Conservation (phyloP, 208 protist genomes). For the Perkinsela sp. region DNA sequence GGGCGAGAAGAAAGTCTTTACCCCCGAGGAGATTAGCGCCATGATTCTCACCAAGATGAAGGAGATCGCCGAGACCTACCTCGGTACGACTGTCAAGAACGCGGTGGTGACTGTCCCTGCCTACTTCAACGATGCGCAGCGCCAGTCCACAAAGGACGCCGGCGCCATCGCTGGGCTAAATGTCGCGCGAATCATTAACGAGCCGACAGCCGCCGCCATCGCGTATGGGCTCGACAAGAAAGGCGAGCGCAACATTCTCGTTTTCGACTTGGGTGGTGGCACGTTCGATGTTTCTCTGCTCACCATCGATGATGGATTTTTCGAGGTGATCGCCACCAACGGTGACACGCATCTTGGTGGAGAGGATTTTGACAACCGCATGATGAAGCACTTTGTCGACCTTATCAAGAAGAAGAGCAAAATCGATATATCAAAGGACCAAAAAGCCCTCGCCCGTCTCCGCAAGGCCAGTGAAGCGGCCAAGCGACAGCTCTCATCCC, state of each 20-base stretch:
- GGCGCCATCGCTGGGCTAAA: conserved; percentile 68
- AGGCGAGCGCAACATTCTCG: conserved; percentile 63
- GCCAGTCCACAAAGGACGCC: conserved; percentile 76
- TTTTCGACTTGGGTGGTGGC: conserved; percentile 82
- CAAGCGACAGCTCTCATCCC: conserved; percentile 43
- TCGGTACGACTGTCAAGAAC: conserved; percentile 33
- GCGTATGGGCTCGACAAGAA: conserved; percentile 70
- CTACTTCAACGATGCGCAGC: conserved; percentile 78
- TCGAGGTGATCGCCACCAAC: conserved; percentile 73
- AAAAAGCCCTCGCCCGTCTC: conserved; percentile 19
- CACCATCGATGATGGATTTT: conserved; percentile 72
- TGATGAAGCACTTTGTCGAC: conserved; percentile 16
- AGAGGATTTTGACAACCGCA: conserved; percentile 79
- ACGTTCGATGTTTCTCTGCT: conserved; percentile 86
- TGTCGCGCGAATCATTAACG: conserved; percentile 79
- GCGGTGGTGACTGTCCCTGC: conserved; percentile 72
- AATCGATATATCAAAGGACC: conserved; percentile 18
- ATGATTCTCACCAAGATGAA: conserved; percentile 92
- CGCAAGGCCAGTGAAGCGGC: conserved; percentile 25
- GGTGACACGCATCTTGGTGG: conserved; percentile 89
- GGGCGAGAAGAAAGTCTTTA: conserved; percentile 56
- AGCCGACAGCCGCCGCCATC: conserved; percentile 76
- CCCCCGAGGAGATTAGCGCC: conserved; percentile 78
- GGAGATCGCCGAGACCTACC: conserved; percentile 63
- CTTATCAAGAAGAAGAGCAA: conserved; percentile 15